Percentiles rank a stretch among this genome's conserved stretches.
Conservation (phyloP, 2,329 filamentous ascomycete genomes). For the Massarina eburnea region DNA sequence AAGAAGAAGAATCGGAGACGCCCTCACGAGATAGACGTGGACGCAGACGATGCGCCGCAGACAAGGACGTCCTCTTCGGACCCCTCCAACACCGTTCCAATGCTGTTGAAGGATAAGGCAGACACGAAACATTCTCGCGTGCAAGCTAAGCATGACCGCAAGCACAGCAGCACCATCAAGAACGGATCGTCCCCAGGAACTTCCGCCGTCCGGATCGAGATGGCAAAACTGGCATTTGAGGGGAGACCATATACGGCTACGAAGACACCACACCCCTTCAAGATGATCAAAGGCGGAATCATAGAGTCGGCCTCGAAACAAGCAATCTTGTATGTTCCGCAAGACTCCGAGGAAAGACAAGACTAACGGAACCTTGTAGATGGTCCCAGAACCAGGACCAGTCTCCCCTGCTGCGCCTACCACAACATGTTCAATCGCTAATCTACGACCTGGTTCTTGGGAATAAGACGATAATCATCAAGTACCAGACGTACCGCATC, state of each 20-base stretch:
- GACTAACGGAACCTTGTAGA: constrained; percentile 14
- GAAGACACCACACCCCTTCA: not conserved
- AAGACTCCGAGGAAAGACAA: constrained; percentile 8
- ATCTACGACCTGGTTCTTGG: constrained; percentile 27
- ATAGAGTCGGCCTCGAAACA: constrained; percentile 7
- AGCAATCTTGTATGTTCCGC: constrained; percentile 12
- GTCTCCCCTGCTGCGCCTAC: constrained; percentile 28
- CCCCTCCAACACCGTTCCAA: no score
- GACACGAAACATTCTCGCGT: no score
- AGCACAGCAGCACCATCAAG: no score
- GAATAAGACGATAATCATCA: constrained; percentile 28
- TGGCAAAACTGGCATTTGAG: not conserved
- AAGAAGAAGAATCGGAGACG: no score
- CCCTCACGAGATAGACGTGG: not conserved
- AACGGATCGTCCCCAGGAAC: no score
- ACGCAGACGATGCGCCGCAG: not conserved
- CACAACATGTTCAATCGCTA: constrained; percentile 18
- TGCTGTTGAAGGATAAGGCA: no score
- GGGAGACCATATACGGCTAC: not conserved
- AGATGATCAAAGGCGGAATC: constrained; percentile 4
- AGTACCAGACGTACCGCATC: constrained; percentile 22
- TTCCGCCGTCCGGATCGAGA: not conserved
- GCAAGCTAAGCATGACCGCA: not conserved
- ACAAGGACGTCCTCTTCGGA: no score
- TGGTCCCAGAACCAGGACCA: constrained; percentile 27